These are phyloP conservation scores for Solanum etuberosum DNA, from an alignment of 257 asterid genomes.

Conservation along the genomic window DNA sequence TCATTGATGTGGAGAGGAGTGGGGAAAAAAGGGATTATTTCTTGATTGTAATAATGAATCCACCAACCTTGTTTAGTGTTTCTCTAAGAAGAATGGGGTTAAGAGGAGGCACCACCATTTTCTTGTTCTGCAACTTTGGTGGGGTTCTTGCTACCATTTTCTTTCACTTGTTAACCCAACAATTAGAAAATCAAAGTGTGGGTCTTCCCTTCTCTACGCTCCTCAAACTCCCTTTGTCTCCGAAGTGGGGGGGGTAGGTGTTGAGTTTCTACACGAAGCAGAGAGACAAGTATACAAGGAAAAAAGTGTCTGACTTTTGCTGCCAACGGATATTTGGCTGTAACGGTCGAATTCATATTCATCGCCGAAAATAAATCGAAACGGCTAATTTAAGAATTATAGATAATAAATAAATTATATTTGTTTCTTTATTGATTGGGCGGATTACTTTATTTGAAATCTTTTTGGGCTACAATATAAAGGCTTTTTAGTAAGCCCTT, in stretches of 20 bases:
- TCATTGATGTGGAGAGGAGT: not conserved
- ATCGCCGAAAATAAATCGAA: not conserved
- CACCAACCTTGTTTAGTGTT: slow-evolving; percentile 56
- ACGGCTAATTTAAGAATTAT: not conserved
- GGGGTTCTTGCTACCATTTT: slow-evolving; percentile 91
- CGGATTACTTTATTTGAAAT: not conserved
- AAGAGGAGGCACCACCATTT: slow-evolving; percentile 31
- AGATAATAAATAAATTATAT: not conserved
- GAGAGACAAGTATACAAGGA: not conserved
- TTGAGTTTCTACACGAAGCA: not conserved
- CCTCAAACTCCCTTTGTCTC: slow-evolving; percentile 1
- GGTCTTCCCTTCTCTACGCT: slow-evolving; percentile 1
- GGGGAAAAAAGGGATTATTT: not conserved
- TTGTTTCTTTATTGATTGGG: not conserved
- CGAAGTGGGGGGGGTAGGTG: not conserved
- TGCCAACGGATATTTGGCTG: slow-evolving; percentile 1
- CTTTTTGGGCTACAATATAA: not conserved
- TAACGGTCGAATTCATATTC: slow-evolving; percentile 4
- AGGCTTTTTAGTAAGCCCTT: not conserved
- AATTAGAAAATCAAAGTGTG: not conserved
- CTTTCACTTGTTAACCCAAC: not conserved
- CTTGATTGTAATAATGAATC: not conserved
- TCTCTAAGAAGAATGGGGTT: slow-evolving; percentile 62
- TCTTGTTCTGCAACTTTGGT: slow-evolving; percentile 34
- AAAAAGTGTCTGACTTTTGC: not conserved